A percentile compares a stretch with the other conserved stretches of the same genome.
These are phyloP conservation scores for Populus hybrid DNA, from an alignment of 441 rosid species.

Conservation along the genomic window DNA sequence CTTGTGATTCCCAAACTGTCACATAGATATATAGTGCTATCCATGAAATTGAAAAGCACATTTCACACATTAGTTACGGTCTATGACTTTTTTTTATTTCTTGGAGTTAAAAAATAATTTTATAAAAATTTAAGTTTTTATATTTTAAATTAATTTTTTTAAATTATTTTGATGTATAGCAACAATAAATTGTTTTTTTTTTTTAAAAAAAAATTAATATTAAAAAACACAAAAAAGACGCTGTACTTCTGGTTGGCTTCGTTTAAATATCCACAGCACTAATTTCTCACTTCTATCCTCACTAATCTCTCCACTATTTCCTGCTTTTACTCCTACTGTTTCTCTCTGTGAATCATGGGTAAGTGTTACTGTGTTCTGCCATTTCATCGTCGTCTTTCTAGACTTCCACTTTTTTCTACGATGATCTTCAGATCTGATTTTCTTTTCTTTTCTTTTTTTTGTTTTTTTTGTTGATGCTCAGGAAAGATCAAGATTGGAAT, in stretches of 20 bases:
- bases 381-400: background rate
- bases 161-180: too few relatives aligned
- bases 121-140: too few relatives aligned
- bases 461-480: constrained; percentile 7
- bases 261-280: background rate
- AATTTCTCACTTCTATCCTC: background rate
- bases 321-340: background rate
- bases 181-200: too few relatives aligned
- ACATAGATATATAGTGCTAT: too few relatives aligned
- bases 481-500: constrained; percentile 31
- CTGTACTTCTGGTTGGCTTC: background rate
- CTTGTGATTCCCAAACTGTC: too few relatives aligned
- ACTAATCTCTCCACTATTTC: background rate
- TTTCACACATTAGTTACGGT: too few relatives aligned
- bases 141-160: too few relatives aligned
- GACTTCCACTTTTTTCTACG: background rate
- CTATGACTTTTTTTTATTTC: too few relatives aligned
- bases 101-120: too few relatives aligned
- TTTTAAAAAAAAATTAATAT: too few relatives aligned
- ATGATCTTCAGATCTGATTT: background rate
- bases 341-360: constrained; percentile 23
- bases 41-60: too few relatives aligned
- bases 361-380: background rate
- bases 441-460: background rate
- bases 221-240: too few relatives aligned